Evolutionary conservation across 2,329 filamentous ascomycete species (phyloP).

Genomic region (Stagonosporopsis rhizophila): DNA sequence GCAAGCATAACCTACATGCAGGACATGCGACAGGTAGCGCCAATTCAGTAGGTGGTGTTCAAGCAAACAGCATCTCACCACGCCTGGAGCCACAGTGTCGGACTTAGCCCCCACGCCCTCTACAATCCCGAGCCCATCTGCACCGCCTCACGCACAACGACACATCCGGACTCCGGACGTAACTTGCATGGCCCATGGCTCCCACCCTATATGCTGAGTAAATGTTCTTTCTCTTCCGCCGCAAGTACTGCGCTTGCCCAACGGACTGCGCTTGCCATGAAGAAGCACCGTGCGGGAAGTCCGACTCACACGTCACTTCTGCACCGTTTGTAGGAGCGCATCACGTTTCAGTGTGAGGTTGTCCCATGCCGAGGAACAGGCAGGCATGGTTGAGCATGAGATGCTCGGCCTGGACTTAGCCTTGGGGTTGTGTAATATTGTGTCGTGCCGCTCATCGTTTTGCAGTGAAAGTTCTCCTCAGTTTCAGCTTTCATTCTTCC

Average conservation of each 20-base stretch:
- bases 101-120: not conserved
- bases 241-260: not conserved
- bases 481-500: not conserved
- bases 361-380: not conserved
- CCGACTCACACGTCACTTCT: not conserved
- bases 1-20: too few relatives aligned
- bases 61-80: not conserved
- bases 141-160: slow-evolving; percentile 2
- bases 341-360: slow-evolving; percentile 1
- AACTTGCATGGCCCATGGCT: not conserved
- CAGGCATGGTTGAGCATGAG: slow-evolving; percentile 1
- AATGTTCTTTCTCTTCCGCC: not conserved
- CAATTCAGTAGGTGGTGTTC: not conserved
- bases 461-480: not conserved
- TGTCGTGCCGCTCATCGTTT: not conserved
- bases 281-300: not conserved
- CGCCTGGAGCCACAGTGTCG: not conserved
- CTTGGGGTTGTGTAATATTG: not conserved
- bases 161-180: slow-evolving; percentile 2
- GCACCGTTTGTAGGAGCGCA: not conserved
- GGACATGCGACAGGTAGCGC: not conserved
- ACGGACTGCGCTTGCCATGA: not conserved
- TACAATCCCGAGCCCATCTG: slow-evolving; percentile 12
- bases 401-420: not conserved
- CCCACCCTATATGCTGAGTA: not conserved